A percentile compares a stretch with the other conserved stretches of the same genome.
phyloP scores from a whole-genome alignment of 1,284 basidiomycete species.

The Agroathelia rolfsii region DNA sequence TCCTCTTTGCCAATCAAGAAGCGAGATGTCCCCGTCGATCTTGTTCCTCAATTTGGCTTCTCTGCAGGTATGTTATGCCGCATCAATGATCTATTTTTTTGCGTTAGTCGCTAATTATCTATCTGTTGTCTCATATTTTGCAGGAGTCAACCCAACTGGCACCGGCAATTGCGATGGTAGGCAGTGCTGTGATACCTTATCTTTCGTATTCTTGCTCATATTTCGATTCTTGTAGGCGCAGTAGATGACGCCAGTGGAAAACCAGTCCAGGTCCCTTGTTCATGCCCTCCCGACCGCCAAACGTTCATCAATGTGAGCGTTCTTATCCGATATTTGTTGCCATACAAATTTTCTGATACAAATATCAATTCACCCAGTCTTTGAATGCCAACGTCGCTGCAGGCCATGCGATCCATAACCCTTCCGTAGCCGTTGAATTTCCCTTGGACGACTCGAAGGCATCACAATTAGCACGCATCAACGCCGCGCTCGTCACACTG shows the following conservation, averaged over 20 bases:
- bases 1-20: constrained; percentile 33
- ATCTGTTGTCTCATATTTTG: too few relatives aligned
- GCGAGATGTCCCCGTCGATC: constrained; percentile 36
- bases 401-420: constrained; percentile 52
- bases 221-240: too few relatives aligned
- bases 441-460: constrained; percentile 45
- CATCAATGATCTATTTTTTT: too few relatives aligned
- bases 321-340: too few relatives aligned
- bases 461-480: constrained; percentile 42
- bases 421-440: constrained; percentile 42
- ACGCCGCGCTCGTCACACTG: constrained; percentile 36
- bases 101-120: too few relatives aligned
- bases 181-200: too few relatives aligned
- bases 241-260: constrained; percentile 39
- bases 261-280: constrained; percentile 48
- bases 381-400: constrained; percentile 50
- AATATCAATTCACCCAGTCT: constrained; percentile 21
- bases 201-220: too few relatives aligned
- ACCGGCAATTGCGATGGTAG: constrained; percentile 49
- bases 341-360: constrained; percentile 1
- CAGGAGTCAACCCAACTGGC: too few relatives aligned
- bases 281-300: constrained; percentile 46
- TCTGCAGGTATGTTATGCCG: constrained; percentile 31
- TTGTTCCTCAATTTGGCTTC: constrained; percentile 46
- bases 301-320: constrained; percentile 38